Base-by-base conservation (phyloP, 108 stramenopile genomes). In the Pseudonitzschia multistriata region DNA sequence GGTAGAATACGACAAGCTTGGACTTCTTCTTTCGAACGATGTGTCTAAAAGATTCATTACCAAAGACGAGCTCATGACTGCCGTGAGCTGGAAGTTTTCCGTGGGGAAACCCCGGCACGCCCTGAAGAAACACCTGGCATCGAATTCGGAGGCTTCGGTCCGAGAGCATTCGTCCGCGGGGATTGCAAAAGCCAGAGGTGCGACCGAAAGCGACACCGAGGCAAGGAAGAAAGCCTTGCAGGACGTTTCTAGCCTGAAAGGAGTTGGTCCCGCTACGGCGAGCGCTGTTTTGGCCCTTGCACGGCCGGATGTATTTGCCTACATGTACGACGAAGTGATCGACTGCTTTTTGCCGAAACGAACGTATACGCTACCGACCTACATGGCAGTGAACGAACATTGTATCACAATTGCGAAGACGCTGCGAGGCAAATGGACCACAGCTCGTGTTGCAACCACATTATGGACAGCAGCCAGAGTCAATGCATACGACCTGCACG, bases 271-370 rank as follows among this genome's bases (percentile, higher is more conserved):
- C 0, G 88, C 88, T 10, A 87, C 85, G 10, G 88, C 91, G 0
- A 85, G 82, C 28, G 88, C 88, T 4, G 53, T 92, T 36, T 48
- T 92, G 29, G 73, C 77, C 29, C 60, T 86, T 19, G 73, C 79
- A 34, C 55, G 64, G 2, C 88, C 86, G 11, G 81, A 84, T 59
- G 5, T 80, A 7, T 89, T 92, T 77, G 80, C 72, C n/a, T 92
- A 85, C 69, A 88, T 92, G 91, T 84, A 89, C 69, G 91, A 92
- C 66, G 88, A 92, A 77, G 86, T 86, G 11, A 88, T 92, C 71
- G 91, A 92, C 63, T 77, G 74, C 42, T 83, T 89, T 61, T 72
- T 78, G 25, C 80, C 80, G 19, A 82, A 85, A 57, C 54, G 88
- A 50, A 85, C 82, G 10, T 92, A 89, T 57, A 86, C 85, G 19